phyloP scores from a whole-genome alignment of 805 yeast species.

The Saturnispora diversa region DNA sequence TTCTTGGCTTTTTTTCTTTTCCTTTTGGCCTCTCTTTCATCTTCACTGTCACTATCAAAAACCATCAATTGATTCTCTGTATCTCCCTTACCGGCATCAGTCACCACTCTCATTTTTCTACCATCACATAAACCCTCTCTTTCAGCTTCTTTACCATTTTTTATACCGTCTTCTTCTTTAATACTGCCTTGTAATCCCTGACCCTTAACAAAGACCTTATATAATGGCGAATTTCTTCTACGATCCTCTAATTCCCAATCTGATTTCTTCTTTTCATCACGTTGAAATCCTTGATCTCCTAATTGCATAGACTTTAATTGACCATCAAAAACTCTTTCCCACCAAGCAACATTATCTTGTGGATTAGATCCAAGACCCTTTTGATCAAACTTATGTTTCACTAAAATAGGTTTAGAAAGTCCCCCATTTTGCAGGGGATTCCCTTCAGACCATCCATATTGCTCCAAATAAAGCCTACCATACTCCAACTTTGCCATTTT shows the following conservation, averaged over 20 bases:
- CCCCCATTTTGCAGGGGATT: constrained; percentile 78
- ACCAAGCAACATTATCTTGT: constrained; percentile 85
- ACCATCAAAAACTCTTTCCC: constrained; percentile 94
- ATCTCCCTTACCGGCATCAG: constrained; percentile 7
- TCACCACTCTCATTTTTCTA: background rate
- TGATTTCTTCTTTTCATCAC: background rate
- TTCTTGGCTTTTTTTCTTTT: constrained; percentile 20
- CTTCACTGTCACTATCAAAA: constrained; percentile 22
- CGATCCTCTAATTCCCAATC: constrained; percentile 18
- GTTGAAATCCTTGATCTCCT: constrained; percentile 9
- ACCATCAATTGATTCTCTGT: constrained; percentile 19
- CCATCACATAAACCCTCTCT: constrained; percentile 12
- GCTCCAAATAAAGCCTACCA: constrained; percentile 43
- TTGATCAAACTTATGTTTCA: constrained; percentile 81
- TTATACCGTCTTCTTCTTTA: constrained; percentile 29
- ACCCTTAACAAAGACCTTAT: constrained; percentile 81
- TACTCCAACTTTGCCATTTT: background rate
- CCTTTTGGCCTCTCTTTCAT: constrained; percentile 24
- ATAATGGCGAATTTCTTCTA: constrained; percentile 50
- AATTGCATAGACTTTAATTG: constrained; percentile 68
- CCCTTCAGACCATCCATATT: constrained; percentile 91
- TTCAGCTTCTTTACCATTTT: constrained; percentile 11
- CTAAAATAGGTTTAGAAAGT: constrained; percentile 73
- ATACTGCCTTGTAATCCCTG: constrained; percentile 77
- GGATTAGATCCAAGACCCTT: constrained; percentile 81